Conservation (phyloP, 1,284 basidiomycete genomes). For the Inonotus obliquus region DNA sequence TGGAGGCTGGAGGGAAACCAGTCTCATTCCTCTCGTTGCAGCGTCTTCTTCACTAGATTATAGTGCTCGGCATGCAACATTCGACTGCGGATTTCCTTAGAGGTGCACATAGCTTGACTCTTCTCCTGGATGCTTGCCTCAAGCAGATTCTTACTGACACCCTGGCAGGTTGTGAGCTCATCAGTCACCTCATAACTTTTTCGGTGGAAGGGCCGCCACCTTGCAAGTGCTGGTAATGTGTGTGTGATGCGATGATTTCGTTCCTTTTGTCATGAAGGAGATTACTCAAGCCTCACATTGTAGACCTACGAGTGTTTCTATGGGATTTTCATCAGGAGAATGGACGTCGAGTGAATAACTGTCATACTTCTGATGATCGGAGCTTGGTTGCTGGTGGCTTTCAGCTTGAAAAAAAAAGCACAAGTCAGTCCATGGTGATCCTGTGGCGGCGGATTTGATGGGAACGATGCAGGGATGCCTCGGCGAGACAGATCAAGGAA, state of each 20-base stretch:
- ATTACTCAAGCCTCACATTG: neutral
- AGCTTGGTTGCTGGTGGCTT: too few relatives aligned
- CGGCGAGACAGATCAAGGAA: too few relatives aligned
- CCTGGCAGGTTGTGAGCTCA: slow-evolving; percentile 55
- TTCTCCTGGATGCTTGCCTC: neutral
- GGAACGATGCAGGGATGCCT: too few relatives aligned
- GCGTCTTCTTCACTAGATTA: neutral
- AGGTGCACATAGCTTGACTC: neutral
- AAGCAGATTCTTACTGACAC: neutral
- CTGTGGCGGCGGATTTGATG: too few relatives aligned
- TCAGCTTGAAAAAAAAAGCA: too few relatives aligned
- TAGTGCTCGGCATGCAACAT: neutral
- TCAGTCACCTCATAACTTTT: slow-evolving; percentile 59
- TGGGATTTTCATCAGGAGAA: slow-evolving; percentile 72
- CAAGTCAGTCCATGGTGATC: too few relatives aligned
- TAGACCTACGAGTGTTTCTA: slow-evolving; percentile 57
- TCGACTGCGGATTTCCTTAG: slow-evolving; percentile 10
- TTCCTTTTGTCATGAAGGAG: neutral
- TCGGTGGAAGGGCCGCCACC: slow-evolving; percentile 57
- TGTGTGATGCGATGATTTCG: slow-evolving; percentile 39
- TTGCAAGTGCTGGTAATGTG: slow-evolving; percentile 78
- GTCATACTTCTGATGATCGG: too few relatives aligned
- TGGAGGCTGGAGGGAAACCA: neutral
- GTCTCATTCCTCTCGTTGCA: neutral
- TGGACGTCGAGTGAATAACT: too few relatives aligned